Conservation (phyloP, 768 basidiomycete genomes). For the Boletus speciosus region DNA sequence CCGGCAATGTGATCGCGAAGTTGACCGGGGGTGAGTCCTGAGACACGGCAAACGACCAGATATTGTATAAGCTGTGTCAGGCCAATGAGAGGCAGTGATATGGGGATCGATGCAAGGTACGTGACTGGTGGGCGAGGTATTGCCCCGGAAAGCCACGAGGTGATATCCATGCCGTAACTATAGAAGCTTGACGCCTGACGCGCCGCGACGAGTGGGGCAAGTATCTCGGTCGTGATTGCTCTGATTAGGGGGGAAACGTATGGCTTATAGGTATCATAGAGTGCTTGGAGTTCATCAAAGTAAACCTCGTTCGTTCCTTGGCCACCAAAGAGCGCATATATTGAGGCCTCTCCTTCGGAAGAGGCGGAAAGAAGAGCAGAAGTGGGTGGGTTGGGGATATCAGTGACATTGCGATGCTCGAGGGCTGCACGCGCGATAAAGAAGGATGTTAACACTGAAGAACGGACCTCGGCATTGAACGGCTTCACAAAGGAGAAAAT, state of each 20-base stretch:
- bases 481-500: constrained; percentile 77
- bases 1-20: constrained; percentile 75
- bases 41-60: constrained; percentile 72
- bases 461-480: constrained; percentile 73
- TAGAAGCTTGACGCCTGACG: constrained; percentile 62
- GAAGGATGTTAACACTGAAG: constrained; percentile 74
- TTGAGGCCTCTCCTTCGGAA: constrained; percentile 56
- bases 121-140: constrained; percentile 68
- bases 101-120: constrained; percentile 89
- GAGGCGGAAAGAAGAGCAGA: constrained; percentile 71
- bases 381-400: constrained; percentile 55
- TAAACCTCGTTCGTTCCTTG: constrained; percentile 99
- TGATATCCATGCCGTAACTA: constrained; percentile 74
- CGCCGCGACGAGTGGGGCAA: constrained; percentile 65
- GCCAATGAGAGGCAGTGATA: constrained; percentile 95
- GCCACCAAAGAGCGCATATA: constrained; percentile 95
- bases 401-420: constrained; percentile 50
- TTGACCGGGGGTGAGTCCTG: constrained; percentile 74
- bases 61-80: constrained; percentile 95
- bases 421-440: constrained; percentile 71
- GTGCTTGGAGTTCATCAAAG: constrained; percentile 89
- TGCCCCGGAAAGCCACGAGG: constrained; percentile 78
- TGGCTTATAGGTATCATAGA: constrained; percentile 89
- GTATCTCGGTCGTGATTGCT: constrained; percentile 59
- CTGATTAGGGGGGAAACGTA: constrained; percentile 74